A percentile compares a stretch with the other conserved stretches of the same genome.
phyloP scores from a whole-genome alignment of 2,329 filamentous ascomycete genomes.

The Elsinoe australis region DNA sequence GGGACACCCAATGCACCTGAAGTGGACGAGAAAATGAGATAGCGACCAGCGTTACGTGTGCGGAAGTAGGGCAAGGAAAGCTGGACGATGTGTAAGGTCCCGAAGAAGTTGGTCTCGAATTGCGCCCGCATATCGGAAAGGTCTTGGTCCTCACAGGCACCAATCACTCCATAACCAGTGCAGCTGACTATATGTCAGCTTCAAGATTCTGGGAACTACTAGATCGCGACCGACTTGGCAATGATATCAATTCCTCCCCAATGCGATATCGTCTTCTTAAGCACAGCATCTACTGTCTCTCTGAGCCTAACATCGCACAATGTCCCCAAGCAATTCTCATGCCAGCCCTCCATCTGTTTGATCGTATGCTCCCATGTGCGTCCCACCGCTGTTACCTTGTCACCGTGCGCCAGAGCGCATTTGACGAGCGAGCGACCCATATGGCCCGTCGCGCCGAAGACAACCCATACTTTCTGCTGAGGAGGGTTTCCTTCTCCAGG shows the following conservation, averaged over 20 bases:
- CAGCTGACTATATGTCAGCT: conserved; percentile 43
- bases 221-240: no score
- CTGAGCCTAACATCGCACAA: conserved; percentile 83
- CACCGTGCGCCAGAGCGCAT: conserved; percentile 67
- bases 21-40: conserved; percentile 91
- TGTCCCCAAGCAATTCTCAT: conserved; percentile 66
- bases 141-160: conserved; percentile 92
- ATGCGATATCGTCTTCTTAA: conserved; percentile 60
- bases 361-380: conserved; percentile 68
- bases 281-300: conserved; percentile 64
- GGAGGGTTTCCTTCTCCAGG: conserved; percentile 62
- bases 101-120: conserved; percentile 97
- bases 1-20: conserved; percentile 89
- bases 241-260: conserved; percentile 79
- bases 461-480: conserved; percentile 80
- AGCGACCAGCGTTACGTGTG: conserved; percentile 53
- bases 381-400: conserved; percentile 80
- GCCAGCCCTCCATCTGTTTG: conserved; percentile 63
- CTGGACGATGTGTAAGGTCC: conserved; percentile 88
- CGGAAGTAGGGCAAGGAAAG: conserved; percentile 81
- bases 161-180: conserved; percentile 91
- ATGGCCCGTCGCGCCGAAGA: conserved; percentile 95
- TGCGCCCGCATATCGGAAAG: conserved; percentile 91
- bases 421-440: conserved; percentile 89
- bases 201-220: no score